phyloP scores from a whole-genome alignment of 768 basidiomycete genomes.

The Kwoniella botswanensis region DNA sequence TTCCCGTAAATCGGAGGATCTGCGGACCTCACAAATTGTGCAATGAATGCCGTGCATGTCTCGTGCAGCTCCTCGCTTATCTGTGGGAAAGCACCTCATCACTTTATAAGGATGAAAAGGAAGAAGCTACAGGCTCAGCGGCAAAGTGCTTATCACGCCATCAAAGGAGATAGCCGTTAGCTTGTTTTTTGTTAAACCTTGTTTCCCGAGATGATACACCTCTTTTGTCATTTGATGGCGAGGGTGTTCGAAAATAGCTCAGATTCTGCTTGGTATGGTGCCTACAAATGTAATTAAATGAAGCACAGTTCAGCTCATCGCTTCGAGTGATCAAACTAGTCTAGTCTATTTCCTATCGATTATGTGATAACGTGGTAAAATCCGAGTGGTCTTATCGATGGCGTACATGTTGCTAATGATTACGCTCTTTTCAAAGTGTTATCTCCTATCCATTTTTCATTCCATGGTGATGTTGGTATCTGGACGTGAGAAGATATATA shows the following conservation, averaged over 20 bases:
- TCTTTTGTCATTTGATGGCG: background rate
- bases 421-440: background rate
- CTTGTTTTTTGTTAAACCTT: background rate
- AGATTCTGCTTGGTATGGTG: too few relatives aligned
- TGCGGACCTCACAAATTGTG: too few relatives aligned
- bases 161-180: constrained; percentile 6
- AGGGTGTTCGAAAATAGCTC: background rate
- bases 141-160: constrained; percentile 5
- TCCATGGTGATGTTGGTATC: too few relatives aligned
- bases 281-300: too few relatives aligned
- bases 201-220: background rate
- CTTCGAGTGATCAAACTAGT: too few relatives aligned
- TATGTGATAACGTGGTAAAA: background rate
- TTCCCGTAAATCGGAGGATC: too few relatives aligned
- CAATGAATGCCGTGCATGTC: too few relatives aligned
- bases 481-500: too few relatives aligned
- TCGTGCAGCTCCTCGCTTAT: too few relatives aligned
- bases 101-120: too few relatives aligned
- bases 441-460: background rate
- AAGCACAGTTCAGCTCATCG: too few relatives aligned
- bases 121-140: background rate
- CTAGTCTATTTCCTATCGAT: background rate
- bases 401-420: constrained; percentile 2
- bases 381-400: constrained; percentile 3
- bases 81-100: too few relatives aligned